Evolutionary conservation across 495 filamentous ascomycete species (phyloP).

Genomic region (Annulohypoxylon maeteangense): DNA sequence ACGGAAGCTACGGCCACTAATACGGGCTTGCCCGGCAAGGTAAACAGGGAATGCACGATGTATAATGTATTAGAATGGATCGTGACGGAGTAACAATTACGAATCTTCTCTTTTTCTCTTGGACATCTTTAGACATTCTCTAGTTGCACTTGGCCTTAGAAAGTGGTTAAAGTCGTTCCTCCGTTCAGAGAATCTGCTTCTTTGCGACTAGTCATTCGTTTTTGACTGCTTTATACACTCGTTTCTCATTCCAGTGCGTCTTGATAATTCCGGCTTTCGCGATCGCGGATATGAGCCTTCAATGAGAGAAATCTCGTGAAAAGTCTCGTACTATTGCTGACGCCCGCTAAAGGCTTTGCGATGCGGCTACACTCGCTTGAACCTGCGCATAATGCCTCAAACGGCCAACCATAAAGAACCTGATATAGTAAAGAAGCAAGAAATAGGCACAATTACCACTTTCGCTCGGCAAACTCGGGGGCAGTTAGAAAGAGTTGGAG

Average conservation of each 20-base stretch:
- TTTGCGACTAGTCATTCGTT: conserved; percentile 33
- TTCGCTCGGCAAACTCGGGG: conserved; percentile 27
- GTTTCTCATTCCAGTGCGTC: not conserved
- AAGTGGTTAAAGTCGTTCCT: conserved; percentile 14
- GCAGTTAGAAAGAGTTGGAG: conserved; percentile 24
- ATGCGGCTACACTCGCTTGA: conserved; percentile 38
- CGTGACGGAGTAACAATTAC: conserved; percentile 3
- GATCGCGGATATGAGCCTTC: not conserved
- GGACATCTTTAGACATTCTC: not conserved
- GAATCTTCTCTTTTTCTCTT: not conserved
- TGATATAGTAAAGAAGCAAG: conserved; percentile 30
- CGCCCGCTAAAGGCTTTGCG: conserved; percentile 27
- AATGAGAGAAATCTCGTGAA: conserved; percentile 12
- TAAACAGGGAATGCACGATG: conserved; percentile 29
- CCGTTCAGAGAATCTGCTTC: not conserved
- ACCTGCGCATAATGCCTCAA: conserved; percentile 38
- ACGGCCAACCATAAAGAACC: conserved; percentile 25
- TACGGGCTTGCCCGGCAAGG: conserved; percentile 24
- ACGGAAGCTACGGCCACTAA: conserved; percentile 34
- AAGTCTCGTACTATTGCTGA: conserved; percentile 3
- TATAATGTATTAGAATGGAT: not conserved
- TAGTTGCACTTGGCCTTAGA: conserved; percentile 1
- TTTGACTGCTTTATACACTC: conserved; percentile 19
- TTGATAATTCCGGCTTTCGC: not conserved
- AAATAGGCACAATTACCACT: conserved; percentile 13